Evolutionary conservation across 2,329 filamentous ascomycete genomes (phyloP).

Genomic region (Ophiosphaerella narmari): DNA sequence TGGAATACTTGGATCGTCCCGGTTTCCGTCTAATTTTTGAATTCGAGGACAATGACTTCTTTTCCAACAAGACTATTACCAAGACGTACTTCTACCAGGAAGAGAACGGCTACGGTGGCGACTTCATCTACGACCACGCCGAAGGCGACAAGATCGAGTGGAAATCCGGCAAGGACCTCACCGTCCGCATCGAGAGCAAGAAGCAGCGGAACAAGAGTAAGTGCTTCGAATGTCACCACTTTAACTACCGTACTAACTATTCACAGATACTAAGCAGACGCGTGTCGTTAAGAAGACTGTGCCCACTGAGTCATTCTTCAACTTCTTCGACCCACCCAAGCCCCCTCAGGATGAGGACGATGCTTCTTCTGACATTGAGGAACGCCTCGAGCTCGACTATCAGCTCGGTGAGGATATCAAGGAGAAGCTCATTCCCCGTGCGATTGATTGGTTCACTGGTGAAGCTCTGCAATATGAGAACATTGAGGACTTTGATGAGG

Average conservation of each 20-base stretch:
- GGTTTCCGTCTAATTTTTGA: conserved; percentile 99
- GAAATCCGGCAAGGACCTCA: conserved; percentile 91
- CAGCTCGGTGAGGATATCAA: conserved; percentile 99
- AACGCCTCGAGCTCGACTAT: conserved; percentile 96
- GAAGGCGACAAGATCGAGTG: conserved; percentile 98
- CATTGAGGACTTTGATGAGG: conserved; percentile 80
- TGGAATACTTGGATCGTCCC: conserved; percentile 98
- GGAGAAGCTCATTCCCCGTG: conserved; percentile 97
- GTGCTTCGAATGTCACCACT: conserved; percentile 29
- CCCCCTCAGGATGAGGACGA: conserved; percentile 77
- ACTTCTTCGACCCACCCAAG: conserved; percentile 97
- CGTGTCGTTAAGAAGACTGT: conserved; percentile 99
- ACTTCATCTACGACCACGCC: conserved; percentile 99
- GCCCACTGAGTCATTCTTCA: conserved; percentile 94
- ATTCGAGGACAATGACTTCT: conserved; percentile 93
- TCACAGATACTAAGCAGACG: conserved; percentile 94
- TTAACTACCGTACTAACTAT: conserved; percentile 15
- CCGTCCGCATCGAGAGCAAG: conserved; percentile 95
- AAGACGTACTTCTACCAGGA: conserved; percentile 99
- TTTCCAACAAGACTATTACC: conserved; percentile 94
- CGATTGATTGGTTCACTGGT: conserved; percentile 99
- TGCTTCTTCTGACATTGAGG: conserved; percentile 88
- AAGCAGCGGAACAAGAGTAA: conserved; percentile 99
- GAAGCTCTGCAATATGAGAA: conserved; percentile 98
- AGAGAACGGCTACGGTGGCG: conserved; percentile 96